A percentile compares a stretch with the other conserved stretches of the same genome.
phyloP scores from a whole-genome alignment of 108 stramenopile species.

The Chaetoceros muelleri region DNA sequence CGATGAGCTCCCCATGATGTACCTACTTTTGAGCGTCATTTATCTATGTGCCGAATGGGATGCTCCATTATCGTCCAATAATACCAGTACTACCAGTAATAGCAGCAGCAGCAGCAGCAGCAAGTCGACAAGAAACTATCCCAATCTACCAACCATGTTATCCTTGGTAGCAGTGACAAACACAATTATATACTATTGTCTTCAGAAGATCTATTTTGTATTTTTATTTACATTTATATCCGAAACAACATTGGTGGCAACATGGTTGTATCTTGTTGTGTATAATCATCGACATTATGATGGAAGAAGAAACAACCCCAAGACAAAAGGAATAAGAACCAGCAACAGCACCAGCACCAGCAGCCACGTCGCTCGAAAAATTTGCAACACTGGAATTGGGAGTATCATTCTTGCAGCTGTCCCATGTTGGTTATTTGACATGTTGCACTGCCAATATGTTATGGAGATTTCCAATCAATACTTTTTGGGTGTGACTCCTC shows the following conservation, averaged over 20 bases:
- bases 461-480: conserved; percentile 3
- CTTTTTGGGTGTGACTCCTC: conserved; percentile 20
- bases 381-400: conserved; percentile 2
- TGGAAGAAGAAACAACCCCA: conserved; percentile 1
- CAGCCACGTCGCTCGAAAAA: neutral
- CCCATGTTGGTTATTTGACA: conserved; percentile 19
- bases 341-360: neutral
- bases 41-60: conserved; percentile 8
- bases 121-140: conserved; percentile 12
- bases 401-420: conserved; percentile 3
- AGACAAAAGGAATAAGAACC: neutral
- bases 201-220: conserved; percentile 22
- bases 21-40: conserved; percentile 8
- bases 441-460: conserved; percentile 14
- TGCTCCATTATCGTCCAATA: too few species aligned
- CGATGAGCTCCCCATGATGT: conserved; percentile 34
- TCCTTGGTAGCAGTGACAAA: conserved; percentile 6
- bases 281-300: neutral
- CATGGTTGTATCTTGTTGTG: neutral
- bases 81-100: too few species aligned
- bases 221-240: conserved; percentile 10
- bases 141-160: conserved; percentile 8
- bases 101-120: too few species aligned
- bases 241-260: neutral
- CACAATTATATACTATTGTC: conserved; percentile 22